These are phyloP conservation scores for Macrophomina phaseolina DNA, from an alignment of 2,329 filamentous ascomycete species.

Conservation along the genomic window DNA sequence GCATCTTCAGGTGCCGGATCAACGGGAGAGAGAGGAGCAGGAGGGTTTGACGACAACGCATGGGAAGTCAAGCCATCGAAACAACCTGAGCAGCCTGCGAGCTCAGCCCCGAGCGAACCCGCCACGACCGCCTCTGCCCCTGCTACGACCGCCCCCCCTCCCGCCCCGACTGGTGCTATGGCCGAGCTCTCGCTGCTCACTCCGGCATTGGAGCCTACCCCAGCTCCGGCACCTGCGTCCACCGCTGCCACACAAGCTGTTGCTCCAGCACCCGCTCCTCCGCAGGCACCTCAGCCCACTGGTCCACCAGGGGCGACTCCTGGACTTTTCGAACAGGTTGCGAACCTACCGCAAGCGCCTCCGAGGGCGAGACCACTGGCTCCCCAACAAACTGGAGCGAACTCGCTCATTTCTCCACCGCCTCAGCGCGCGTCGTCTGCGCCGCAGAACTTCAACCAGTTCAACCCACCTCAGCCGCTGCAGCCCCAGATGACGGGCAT, in stretches of 20 bases:
- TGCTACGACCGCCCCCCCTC: constrained; percentile 45
- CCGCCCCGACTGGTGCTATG: constrained; percentile 67
- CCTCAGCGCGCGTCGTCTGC: constrained; percentile 85
- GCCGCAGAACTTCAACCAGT: constrained; percentile 73
- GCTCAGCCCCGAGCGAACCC: constrained; percentile 33
- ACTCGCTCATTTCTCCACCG: constrained; percentile 75
- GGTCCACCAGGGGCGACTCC: constrained; percentile 31
- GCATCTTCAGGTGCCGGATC: constrained; percentile 13
- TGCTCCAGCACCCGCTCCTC: constrained; percentile 45
- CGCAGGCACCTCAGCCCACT: constrained; percentile 36
- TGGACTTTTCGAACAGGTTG: constrained; percentile 34
- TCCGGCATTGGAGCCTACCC: constrained; percentile 54
- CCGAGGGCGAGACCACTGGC: constrained; percentile 73
- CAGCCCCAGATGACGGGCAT: constrained; percentile 85
- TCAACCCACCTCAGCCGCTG: constrained; percentile 75
- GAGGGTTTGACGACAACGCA: constrained; percentile 92
- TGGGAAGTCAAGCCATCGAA: constrained; percentile 92
- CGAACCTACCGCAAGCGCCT: constrained; percentile 43
- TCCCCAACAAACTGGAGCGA: constrained; percentile 66
- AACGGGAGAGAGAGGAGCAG: constrained; percentile 44
- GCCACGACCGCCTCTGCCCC: constrained; percentile 46
- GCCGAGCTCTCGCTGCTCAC: constrained; percentile 70
- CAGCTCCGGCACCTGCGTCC: constrained; percentile 50
- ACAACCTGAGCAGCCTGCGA: constrained; percentile 51
- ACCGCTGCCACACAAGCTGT: constrained; percentile 41